Conservation (phyloP, 345 rosid genomes). For the Kandelia obovata region DNA sequence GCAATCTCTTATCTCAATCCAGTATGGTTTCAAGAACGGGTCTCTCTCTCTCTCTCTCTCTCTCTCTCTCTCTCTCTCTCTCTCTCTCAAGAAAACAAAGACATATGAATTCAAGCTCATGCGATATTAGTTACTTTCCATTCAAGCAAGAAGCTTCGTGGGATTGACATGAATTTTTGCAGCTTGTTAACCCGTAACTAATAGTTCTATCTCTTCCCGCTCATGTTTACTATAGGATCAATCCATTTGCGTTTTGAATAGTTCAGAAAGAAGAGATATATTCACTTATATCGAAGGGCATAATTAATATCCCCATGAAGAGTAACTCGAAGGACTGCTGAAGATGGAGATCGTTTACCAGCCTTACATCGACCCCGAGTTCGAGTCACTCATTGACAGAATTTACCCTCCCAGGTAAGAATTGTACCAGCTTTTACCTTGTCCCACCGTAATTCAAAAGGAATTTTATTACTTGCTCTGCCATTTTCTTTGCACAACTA, state of each 20-base stretch:
- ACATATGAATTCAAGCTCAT: neutral
- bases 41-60: too few relatives aligned
- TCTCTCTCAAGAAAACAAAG: too few relatives aligned
- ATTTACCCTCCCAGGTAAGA: conserved; percentile 76
- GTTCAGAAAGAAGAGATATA: neutral
- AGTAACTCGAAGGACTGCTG: neutral
- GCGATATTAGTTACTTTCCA: neutral
- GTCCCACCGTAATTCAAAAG: neutral
- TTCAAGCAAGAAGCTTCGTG: conserved; percentile 15
- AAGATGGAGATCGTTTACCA: conserved; percentile 61
- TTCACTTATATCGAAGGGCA: neutral
- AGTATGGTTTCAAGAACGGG: too few relatives aligned
- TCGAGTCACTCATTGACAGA: conserved; percentile 73
- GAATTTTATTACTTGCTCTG: neutral
- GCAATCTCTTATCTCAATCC: neutral
- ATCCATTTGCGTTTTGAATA: neutral
- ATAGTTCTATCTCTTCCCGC: conserved; percentile 14
- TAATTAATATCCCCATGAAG: neutral
- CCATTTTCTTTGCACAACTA: neutral
- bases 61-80: too few relatives aligned
- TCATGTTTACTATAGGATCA: neutral
- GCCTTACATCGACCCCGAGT: conserved; percentile 75
- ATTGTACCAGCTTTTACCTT: neutral
- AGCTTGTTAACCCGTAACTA: neutral
- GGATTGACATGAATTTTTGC: neutral